Evolutionary conservation across 345 rosid species (phyloP), one percentile per base, ranked within the genome.

Genomic region (Hibiscus trionum): DNA sequence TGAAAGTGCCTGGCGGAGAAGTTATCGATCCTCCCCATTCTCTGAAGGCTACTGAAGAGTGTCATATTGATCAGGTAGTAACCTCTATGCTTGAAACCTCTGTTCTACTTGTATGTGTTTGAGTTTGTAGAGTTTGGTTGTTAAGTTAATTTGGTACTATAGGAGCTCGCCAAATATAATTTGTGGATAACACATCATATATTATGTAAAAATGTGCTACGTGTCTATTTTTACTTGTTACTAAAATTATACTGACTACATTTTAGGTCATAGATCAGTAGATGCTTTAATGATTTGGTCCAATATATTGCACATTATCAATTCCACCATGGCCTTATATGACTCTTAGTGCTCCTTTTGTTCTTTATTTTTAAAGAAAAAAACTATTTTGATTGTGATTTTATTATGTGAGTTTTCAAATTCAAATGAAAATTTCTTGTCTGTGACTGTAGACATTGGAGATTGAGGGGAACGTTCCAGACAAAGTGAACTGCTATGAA

Each of bases 1-100:
- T 95, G 77, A 86, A 91, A 72, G 84, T 89, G 86, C 96, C 98
- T 24, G 70, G 75, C 56, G 94, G 88, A 64, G 84, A 85, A 75
- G 84, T 81, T 71, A 86, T 77, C 63, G 82, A 88, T 77, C 88
- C 86, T 57, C 98, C 99, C 62, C 80, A 93, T 86, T 89, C 97
- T 67, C 71, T 95, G 77, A 90, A 83, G 77, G 29, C 76, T n/a
- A 81, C 86, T 8, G 91, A 87, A 75, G 90, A 88, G 29, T 76
- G 85, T 79, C 58, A 77, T 77, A 82, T 89, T 74, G 90, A 86
- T 72, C 83, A 88, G 95, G 97, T 88, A 47, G 46, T 39, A 59
- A 59, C 73, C 61, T 62, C 68, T 33, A 60, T 68, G 17, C 52
- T 72, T 35, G 12, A 66, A 19, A 44, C 11, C 53, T 49, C 29